These are phyloP conservation scores for Cladosporium sp. DNA, from an alignment of 2,329 filamentous ascomycete species.

Conservation along the genomic window DNA sequence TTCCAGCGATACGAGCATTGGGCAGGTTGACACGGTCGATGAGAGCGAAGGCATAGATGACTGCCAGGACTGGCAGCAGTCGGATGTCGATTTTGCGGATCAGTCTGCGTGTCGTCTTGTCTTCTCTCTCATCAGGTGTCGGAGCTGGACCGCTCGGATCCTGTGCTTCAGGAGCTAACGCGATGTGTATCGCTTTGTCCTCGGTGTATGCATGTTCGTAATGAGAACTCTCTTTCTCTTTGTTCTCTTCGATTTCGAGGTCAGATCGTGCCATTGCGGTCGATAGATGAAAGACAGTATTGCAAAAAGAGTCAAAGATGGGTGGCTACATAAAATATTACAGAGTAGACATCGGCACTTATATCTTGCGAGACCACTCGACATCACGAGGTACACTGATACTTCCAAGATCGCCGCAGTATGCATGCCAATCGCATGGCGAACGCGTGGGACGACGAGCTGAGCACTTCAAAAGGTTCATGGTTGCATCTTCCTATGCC, in stretches of 20 bases:
- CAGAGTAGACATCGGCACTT: no score
- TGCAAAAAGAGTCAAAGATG: no score
- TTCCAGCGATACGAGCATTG: slow-evolving; percentile 64
- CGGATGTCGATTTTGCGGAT: slow-evolving; percentile 18
- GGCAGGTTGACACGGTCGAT: slow-evolving; percentile 76
- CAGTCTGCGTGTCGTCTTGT: slow-evolving; percentile 11
- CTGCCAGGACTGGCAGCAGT: slow-evolving; percentile 16
- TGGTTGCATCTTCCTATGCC: neutral
- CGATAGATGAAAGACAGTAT: no score
- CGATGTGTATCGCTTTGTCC: neutral
- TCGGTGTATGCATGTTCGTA: neutral
- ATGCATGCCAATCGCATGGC: slow-evolving; percentile 8
- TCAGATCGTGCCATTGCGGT: no score
- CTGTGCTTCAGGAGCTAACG: neutral
- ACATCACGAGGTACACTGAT: slow-evolving; percentile 4
- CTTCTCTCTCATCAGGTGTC: slow-evolving; percentile 6
- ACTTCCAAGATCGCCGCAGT: neutral
- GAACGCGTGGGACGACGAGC: neutral
- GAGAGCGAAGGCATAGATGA: slow-evolving; percentile 61
- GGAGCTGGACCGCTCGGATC: slow-evolving; percentile 27
- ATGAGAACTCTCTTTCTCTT: neutral
- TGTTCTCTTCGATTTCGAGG: no score
- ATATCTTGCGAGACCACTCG: no score
- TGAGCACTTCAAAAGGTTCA: neutral
- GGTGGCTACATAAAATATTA: no score